These are phyloP conservation scores for Podila clonocystis DNA, from an alignment of 192 early-diverging fungal genomes.

Conservation along the genomic window DNA sequence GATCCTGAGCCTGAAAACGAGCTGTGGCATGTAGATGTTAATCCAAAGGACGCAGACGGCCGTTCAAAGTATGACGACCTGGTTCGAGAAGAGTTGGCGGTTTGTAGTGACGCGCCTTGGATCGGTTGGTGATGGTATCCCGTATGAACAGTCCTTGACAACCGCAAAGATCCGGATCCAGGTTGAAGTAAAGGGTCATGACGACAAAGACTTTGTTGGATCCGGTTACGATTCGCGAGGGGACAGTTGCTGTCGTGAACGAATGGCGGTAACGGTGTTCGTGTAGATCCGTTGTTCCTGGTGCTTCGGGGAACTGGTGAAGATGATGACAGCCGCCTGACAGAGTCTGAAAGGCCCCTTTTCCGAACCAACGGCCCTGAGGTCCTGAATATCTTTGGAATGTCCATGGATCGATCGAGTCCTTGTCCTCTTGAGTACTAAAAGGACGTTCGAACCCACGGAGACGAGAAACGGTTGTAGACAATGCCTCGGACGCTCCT, in stretches of 20 bases:
- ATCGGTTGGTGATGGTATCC: no score
- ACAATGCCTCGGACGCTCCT: no score
- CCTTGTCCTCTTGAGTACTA: neutral
- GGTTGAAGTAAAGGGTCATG: neutral
- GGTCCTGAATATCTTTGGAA: neutral
- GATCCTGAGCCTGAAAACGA: neutral
- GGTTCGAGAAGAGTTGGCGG: no score
- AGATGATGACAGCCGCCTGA: neutral
- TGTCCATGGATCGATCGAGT: neutral
- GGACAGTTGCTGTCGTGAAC: constrained; percentile 1
- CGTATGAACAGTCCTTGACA: no score
- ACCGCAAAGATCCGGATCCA: neutral
- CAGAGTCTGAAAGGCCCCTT: neutral
- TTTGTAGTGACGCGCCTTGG: no score
- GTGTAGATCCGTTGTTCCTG: neutral
- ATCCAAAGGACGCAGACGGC: neutral
- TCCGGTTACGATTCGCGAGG: neutral
- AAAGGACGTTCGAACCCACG: neutral
- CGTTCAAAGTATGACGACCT: no score
- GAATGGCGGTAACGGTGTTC: neutral
- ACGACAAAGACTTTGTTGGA: neutral
- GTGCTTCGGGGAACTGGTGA: neutral
- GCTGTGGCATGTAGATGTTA: neutral
- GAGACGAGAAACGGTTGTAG: no score
- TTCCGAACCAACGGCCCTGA: constrained; percentile 3